Conservation (phyloP, 129 eudicot species). For the Chrysanthemum makinoi region DNA sequence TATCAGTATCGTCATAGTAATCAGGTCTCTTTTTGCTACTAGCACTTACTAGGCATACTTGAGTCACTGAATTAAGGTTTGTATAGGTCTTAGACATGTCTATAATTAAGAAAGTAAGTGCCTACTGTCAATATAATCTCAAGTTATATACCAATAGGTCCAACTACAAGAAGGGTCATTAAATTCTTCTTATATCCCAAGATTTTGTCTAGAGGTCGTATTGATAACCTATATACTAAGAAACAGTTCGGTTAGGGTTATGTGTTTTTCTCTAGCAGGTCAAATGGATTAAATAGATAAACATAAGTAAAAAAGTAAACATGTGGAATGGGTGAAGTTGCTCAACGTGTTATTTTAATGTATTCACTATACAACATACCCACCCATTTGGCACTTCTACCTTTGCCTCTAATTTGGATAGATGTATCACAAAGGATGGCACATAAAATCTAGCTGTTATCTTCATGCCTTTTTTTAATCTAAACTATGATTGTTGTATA, state of each 20-base stretch:
- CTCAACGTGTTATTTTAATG: too few relatives aligned
- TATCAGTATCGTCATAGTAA: not conserved
- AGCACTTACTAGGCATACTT: not conserved
- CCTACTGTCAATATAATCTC: not conserved
- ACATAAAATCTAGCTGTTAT: not conserved
- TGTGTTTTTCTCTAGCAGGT: not conserved
- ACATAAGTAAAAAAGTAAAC: too few relatives aligned
- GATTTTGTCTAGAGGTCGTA: too few relatives aligned
- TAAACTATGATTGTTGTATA: not conserved
- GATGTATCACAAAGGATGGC: not conserved
- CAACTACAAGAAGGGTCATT: too few relatives aligned
- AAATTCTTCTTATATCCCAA: too few relatives aligned
- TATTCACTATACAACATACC: too few relatives aligned
- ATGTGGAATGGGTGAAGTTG: too few relatives aligned
- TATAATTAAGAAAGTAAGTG: not conserved
- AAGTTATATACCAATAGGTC: not conserved
- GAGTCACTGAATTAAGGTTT: constrained; percentile 3
- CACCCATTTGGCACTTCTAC: too few relatives aligned
- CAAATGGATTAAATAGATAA: too few relatives aligned
- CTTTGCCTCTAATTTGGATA: not conserved
- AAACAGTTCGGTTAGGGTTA: too few relatives aligned
- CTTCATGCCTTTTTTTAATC: not conserved
- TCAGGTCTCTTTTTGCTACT: not conserved
- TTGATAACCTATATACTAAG: too few relatives aligned
- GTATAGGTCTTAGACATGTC: not conserved